These are phyloP conservation scores for Liriodendron chinense DNA, from an alignment of 164 flowering plant species.

Conservation along the genomic window DNA sequence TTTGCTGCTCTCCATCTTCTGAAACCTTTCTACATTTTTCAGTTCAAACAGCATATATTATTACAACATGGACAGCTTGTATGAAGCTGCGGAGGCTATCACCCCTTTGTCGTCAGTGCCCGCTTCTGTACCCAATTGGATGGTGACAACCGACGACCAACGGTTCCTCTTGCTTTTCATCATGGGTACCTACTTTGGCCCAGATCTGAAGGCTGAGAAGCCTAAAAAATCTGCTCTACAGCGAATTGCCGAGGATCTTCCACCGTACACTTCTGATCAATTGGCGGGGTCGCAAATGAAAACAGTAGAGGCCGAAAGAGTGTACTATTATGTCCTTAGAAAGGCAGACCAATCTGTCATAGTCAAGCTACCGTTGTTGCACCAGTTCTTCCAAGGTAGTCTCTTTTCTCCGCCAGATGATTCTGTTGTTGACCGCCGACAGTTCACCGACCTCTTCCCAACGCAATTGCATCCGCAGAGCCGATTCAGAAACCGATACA, in stretches of 20 bases:
- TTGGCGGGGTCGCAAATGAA: constrained; percentile 40
- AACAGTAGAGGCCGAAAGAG: constrained; percentile 31
- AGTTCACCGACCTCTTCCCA: constrained; percentile 52
- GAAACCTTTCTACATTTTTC: neutral
- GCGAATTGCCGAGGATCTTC: constrained; percentile 41
- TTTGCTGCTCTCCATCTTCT: too few relatives aligned
- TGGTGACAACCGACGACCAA: constrained; percentile 36
- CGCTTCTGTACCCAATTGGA: constrained; percentile 1
- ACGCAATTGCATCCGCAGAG: constrained; percentile 29
- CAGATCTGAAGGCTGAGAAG: constrained; percentile 39
- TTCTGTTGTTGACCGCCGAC: constrained; percentile 16
- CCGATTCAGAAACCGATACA: constrained; percentile 13
- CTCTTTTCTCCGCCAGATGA: constrained; percentile 18
- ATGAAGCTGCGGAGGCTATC: constrained; percentile 15
- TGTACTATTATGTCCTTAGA: constrained; percentile 41
- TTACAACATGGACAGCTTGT: constrained; percentile 15
- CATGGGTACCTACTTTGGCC: constrained; percentile 57
- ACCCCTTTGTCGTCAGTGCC: neutral
- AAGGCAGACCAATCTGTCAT: constrained; percentile 37
- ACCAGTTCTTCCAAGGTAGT: constrained; percentile 35
- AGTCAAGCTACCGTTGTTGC: constrained; percentile 27
- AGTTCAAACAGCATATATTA: constrained; percentile 14
- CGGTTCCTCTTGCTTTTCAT: constrained; percentile 47
- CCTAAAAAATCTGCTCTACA: constrained; percentile 44
- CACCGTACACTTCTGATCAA: constrained; percentile 34